Evolutionary conservation across 2,329 filamentous ascomycete genomes (phyloP).

Genomic region (Fusarium liriodendri): DNA sequence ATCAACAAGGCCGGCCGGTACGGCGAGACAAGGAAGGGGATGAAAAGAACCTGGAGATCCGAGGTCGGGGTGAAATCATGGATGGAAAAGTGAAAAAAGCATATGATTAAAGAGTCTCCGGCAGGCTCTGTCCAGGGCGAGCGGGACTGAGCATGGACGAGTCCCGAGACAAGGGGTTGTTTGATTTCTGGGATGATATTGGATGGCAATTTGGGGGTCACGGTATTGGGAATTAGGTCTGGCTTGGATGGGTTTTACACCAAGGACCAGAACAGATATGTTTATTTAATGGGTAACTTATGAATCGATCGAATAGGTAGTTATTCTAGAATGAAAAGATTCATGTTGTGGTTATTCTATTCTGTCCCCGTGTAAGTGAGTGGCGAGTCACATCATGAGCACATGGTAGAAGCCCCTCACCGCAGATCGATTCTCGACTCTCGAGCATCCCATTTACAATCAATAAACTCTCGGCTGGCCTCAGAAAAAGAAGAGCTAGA

Average conservation of each 20-base stretch:
- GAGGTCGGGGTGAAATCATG: slow-evolving; percentile 10
- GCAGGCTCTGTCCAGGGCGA: background rate
- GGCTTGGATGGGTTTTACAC: background rate
- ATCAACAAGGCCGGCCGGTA: background rate
- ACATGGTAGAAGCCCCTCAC: background rate
- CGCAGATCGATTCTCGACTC: background rate
- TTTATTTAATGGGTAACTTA: background rate
- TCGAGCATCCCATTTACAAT: background rate
- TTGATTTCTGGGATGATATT: background rate
- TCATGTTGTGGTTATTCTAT: background rate
- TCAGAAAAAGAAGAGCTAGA: background rate
- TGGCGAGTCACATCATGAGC: background rate
- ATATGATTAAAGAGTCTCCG: background rate
- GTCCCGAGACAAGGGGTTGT: background rate
- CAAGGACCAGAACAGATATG: background rate
- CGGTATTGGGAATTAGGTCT: background rate
- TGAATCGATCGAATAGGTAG: background rate
- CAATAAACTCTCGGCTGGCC: background rate
- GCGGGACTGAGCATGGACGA: background rate
- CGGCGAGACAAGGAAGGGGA: background rate
- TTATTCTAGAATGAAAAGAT: background rate
- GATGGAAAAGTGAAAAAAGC: background rate
- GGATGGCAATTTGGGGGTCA: background rate
- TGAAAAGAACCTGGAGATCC: slow-evolving; percentile 8
- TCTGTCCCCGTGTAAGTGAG: background rate